phyloP scores from a whole-genome alignment of 1,284 basidiomycete genomes.

The Cerioporus squamosus region DNA sequence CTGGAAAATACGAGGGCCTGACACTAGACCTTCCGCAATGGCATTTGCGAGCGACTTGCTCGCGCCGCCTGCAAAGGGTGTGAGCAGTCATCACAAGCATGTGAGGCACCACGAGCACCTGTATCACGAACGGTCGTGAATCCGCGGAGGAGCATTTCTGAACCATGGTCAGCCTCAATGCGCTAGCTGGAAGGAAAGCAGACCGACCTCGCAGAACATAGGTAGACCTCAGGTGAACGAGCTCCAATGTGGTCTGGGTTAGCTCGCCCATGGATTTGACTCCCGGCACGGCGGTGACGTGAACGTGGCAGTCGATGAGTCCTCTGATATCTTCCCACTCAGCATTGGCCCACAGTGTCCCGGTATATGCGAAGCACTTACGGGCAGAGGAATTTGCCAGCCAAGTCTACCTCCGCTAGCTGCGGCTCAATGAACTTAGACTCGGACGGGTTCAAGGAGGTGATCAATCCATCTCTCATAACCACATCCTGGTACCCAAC shows the following conservation, averaged over 20 bases:
- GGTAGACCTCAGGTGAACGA: constrained; percentile 41
- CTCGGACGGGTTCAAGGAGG: constrained; percentile 17
- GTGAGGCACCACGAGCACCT: constrained; percentile 24
- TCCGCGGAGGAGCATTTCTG: constrained; percentile 49
- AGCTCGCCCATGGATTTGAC: constrained; percentile 44
- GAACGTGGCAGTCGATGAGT: constrained; percentile 49
- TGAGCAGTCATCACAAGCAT: too few species aligned
- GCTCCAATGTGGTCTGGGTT: constrained; percentile 37
- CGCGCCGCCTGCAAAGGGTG: constrained; percentile 37
- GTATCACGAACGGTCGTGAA: constrained; percentile 56
- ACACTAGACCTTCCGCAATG: constrained; percentile 46
- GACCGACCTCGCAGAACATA: constrained; percentile 41
- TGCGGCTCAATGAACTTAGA: constrained; percentile 15
- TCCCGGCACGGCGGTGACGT: constrained; percentile 47
- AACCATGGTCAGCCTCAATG: background rate
- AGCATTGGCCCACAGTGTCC: background rate
- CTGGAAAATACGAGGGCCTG: constrained; percentile 48
- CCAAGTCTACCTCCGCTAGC: constrained; percentile 36
- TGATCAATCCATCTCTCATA: constrained; percentile 37
- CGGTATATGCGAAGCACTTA: constrained; percentile 16
- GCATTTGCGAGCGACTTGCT: constrained; percentile 46
- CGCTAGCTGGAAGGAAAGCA: background rate
- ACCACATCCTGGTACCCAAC: constrained; percentile 36
- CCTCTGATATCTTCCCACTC: constrained; percentile 24
- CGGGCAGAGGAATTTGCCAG: constrained; percentile 46